A percentile compares a stretch with the other conserved stretches of the same genome.
These are phyloP conservation scores for Omphalea diandra DNA, from an alignment of 441 rosid species.

Conservation along the genomic window DNA sequence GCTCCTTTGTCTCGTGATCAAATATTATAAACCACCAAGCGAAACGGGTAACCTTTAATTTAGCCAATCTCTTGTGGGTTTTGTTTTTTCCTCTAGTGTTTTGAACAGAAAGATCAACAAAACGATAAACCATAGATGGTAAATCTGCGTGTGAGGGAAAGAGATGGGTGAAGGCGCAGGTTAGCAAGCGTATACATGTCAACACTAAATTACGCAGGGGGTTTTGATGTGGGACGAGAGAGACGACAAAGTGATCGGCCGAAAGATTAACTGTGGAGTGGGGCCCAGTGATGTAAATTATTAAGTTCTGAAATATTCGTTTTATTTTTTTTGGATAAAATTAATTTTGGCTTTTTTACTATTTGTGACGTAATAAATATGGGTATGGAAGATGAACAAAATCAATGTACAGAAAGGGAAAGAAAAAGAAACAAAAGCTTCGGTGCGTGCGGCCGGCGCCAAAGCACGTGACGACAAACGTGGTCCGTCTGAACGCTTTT, in stretches of 20 bases:
- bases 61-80: background rate
- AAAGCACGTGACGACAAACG: slow-evolving; percentile 40
- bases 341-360: background rate
- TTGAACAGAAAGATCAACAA: slow-evolving; percentile 12
- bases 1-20: background rate
- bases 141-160: slow-evolving; percentile 22
- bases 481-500: slow-evolving; percentile 35
- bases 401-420: background rate
- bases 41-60: slow-evolving; percentile 8
- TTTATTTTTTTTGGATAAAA: background rate
- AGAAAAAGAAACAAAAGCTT: slow-evolving; percentile 25
- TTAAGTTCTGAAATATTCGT: slow-evolving; percentile 8
- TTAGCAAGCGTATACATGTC: background rate
- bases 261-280: slow-evolving; percentile 37
- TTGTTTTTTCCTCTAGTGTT: background rate
- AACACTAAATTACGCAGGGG: slow-evolving; percentile 10
- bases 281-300: slow-evolving; percentile 30
- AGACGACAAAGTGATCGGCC: slow-evolving; percentile 46
- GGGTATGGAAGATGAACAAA: background rate
- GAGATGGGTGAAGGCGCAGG: slow-evolving; percentile 24
- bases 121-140: slow-evolving; percentile 24
- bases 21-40: background rate
- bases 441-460: slow-evolving; percentile 42
- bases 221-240: slow-evolving; percentile 25
- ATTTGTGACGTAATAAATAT: slow-evolving; percentile 19